Base-by-base conservation (phyloP, 306 rosid species). In the Gleditsia sinensis region DNA sequence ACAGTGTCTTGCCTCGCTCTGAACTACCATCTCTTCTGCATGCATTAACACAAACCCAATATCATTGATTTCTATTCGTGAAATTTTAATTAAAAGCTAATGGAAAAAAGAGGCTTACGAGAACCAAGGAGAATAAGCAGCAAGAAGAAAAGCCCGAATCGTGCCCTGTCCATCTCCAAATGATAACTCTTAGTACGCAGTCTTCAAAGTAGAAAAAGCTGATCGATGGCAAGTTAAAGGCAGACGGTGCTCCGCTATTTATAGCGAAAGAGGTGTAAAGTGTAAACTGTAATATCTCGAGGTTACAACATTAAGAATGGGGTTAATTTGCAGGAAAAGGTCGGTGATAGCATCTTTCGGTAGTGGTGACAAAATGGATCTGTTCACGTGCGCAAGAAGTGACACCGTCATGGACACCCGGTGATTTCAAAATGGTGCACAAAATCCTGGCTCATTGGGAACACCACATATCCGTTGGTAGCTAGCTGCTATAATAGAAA, bases 1-100 rank as follows among this genome's bases (percentile, higher is more conserved):
- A 21, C 94, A 87, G 9, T 21, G 2, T 43, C 89, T 72, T 34
- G 46, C 94, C 74, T 84, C 91, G 0, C 30, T 67, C 50, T 20
- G 34, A 24, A 73, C 64, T 78, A 56, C 33, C 85, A 67, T 75
- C 71, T 68, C 86, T 39, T 81, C 84, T 80, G 76, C 79, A 75
- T 37, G n/a, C n/a, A n/a, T n/a, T 6, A 56, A 27, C 19, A 56
- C 19, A 13, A 28, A 1, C 39, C 9, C 55, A 23, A 32, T n/a
- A n/a, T n/a, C n/a, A n/a, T n/a, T n/a, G n/a, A n/a, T n/a, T n/a
- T n/a, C n/a, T n/a, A n/a, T n/a, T n/a, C n/a, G n/a, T n/a, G n/a
- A n/a, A n/a, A n/a, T n/a, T n/a, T n/a, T n/a, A n/a, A n/a, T n/a
- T n/a, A n/a, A n/a, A n/a, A n/a, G n/a, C n/a, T n/a, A 25, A 25